Evolutionary conservation across 2,329 filamentous ascomycete species (phyloP), one percentile per base, ranked within the genome.

Genomic region (Penicillium italicum): DNA sequence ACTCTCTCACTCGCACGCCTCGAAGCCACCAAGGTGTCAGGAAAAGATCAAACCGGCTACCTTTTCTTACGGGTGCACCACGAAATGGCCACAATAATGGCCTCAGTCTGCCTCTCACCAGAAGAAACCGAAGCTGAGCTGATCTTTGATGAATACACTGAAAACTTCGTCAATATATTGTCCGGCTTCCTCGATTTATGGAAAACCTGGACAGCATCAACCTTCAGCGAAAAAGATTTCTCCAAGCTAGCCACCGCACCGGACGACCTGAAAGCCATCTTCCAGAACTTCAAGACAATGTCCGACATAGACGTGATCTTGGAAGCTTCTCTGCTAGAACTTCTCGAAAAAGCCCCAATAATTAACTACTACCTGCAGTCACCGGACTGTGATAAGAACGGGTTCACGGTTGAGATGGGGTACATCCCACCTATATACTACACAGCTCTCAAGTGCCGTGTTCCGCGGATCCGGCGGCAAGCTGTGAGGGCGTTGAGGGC

Each of bases 61-160:
- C 51, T 57, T 1, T 55, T 80, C 0, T 62, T 81, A 0, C 57
- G 50, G 4, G 54, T 71, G 3, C 77, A 80, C 54, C 69, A 80
- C 59, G 69, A 65, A 48, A 73, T 82, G 74, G 71, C 73, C 0
- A 65, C 59, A 5, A 76, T 82, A 53, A 79, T 80, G 72, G 65
- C 66, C 5, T 58, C 45, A 11, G 57, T 52, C 14, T 56, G 52
- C 18, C 50, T 64, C 63, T 70, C 33, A 1, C 33, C 42, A 20
- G 48, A 34, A 9, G 53, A 5, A 72, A 42, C 48, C 8, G 64
- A 73, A 10, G 28, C 45, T 4, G 63, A 72, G 53, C 57, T 57
- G 22, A 49, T 57, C 0, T 71, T 66, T 40, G 70, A 71, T 41
- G 14, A 41, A 0, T 58, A 70, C 36, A 65, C 63, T 0, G 33